Evolutionary conservation across 2,329 filamentous ascomycete genomes (phyloP).

Genomic region (Fusarium foetens): DNA sequence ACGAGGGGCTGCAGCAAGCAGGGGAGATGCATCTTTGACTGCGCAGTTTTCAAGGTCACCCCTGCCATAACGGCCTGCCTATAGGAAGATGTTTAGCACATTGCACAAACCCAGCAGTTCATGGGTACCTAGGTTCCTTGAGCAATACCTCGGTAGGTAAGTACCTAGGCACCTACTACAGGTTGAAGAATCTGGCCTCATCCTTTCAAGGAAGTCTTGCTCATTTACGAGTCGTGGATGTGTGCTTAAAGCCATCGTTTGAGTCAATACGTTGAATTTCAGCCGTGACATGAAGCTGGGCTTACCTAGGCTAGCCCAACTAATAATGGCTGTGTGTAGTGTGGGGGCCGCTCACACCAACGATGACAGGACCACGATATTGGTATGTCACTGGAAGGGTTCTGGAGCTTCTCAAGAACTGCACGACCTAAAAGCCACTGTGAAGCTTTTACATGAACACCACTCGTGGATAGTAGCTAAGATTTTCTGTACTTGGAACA

Average conservation of each 20-base stretch:
- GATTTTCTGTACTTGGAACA: not conserved
- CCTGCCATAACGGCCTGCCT: not conserved
- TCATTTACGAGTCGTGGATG: not conserved
- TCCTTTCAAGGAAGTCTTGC: not conserved
- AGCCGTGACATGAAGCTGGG: not conserved
- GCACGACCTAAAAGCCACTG: not conserved
- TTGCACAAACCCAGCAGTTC: not conserved
- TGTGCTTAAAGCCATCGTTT: not conserved
- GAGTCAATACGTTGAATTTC: conserved; percentile 18
- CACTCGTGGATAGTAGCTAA: not conserved
- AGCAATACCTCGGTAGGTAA: not conserved
- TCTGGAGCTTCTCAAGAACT: conserved; percentile 20
- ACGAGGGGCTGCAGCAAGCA: not conserved
- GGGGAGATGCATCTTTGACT: not conserved
- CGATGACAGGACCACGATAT: not conserved
- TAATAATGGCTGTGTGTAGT: not conserved
- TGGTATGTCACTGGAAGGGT: conserved; percentile 29
- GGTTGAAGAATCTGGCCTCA: not conserved
- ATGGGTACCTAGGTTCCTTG: not conserved
- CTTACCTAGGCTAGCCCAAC: not conserved
- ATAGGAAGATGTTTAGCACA: not conserved
- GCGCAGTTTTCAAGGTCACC: not conserved
- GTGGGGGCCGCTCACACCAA: conserved; percentile 20
- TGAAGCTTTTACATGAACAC: not conserved
- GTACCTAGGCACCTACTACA: too few species aligned